Conservation (phyloP, 306 rosid species). For the Lathyrus aphaca region DNA sequence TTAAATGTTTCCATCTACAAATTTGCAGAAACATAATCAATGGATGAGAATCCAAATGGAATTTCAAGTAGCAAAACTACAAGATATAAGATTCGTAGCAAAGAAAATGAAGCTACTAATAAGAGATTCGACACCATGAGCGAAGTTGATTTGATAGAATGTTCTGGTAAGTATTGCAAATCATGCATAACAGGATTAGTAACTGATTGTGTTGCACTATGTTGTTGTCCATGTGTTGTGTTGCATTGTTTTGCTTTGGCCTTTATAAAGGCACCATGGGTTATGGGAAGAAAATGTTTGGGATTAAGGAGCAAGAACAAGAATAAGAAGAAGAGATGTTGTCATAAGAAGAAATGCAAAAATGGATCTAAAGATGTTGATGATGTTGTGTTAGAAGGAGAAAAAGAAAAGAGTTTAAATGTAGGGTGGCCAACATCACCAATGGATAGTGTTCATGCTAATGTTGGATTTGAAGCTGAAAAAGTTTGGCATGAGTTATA, state of each 20-base stretch:
- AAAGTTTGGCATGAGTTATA: slow-evolving; percentile 71
- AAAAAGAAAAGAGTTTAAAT: background rate
- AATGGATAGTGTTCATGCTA: slow-evolving; percentile 36
- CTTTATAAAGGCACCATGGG: slow-evolving; percentile 66
- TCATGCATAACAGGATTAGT: slow-evolving; percentile 64
- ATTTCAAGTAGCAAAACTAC: slow-evolving; percentile 10
- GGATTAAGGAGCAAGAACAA: slow-evolving; percentile 43
- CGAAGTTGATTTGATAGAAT: slow-evolving; percentile 52
- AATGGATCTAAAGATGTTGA: background rate
- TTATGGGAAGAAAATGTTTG: slow-evolving; percentile 59
- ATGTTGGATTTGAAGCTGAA: slow-evolving; percentile 66
- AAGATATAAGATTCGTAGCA: background rate
- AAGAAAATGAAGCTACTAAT: background rate
- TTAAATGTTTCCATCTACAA: background rate
- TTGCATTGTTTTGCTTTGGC: slow-evolving; percentile 61
- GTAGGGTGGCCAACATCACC: slow-evolving; percentile 9
- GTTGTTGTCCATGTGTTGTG: slow-evolving; percentile 81
- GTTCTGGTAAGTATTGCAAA: slow-evolving; percentile 59
- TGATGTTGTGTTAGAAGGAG: slow-evolving; percentile 41
- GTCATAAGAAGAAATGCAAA: background rate
- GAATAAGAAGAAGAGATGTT: slow-evolving; percentile 21
- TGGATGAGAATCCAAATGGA: slow-evolving; percentile 40
- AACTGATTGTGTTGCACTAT: slow-evolving; percentile 75
- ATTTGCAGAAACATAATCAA: slow-evolving; percentile 39
- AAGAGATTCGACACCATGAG: slow-evolving; percentile 29